phyloP scores from a whole-genome alignment of 2,329 filamentous ascomycete genomes.

The Trichoderma atroviride region DNA sequence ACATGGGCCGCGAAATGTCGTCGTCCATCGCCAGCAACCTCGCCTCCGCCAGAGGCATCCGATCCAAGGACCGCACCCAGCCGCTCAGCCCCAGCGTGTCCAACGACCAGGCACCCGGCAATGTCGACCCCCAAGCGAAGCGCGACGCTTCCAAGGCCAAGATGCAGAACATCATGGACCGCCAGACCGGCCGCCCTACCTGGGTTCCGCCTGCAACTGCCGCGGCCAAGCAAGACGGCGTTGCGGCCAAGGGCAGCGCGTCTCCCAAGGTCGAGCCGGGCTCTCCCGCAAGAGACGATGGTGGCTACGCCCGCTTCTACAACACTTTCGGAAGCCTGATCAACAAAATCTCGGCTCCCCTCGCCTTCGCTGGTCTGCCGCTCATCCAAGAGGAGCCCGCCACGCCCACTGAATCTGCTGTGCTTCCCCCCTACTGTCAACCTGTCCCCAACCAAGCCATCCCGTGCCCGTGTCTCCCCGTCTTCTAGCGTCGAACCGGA shows the following conservation, averaged over 20 bases:
- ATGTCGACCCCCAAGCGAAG: conserved; percentile 61
- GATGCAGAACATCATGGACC: conserved; percentile 60
- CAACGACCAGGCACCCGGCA: conserved; percentile 72
- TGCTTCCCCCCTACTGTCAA: conserved; percentile 41
- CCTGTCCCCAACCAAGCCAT: conserved; percentile 43
- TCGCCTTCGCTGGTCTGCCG: conserved; percentile 91
- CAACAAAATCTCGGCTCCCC: conserved; percentile 82
- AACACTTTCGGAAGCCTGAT: conserved; percentile 87
- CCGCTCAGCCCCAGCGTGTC: conserved; percentile 73
- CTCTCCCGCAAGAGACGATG: conserved; percentile 55
- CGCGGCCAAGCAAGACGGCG: conserved; percentile 31
- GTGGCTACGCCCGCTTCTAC: conserved; percentile 89
- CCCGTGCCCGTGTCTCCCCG: conserved; percentile 30
- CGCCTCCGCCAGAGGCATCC: conserved; percentile 81
- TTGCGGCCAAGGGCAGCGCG: conserved; percentile 30
- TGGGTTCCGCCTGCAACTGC: conserved; percentile 51
- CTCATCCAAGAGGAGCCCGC: conserved; percentile 60
- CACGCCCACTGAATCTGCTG: conserved; percentile 35
- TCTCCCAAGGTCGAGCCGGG: conserved; percentile 35
- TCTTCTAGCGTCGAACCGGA: conserved; percentile 63
- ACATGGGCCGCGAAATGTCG: conserved; percentile 67
- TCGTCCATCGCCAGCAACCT: conserved; percentile 89
- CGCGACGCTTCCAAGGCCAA: conserved; percentile 53
- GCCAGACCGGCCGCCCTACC: conserved; percentile 54
- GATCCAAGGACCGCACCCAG: conserved; percentile 64